Evolutionary conservation across 805 yeast species (phyloP).

Genomic region (Candida saitoana): DNA sequence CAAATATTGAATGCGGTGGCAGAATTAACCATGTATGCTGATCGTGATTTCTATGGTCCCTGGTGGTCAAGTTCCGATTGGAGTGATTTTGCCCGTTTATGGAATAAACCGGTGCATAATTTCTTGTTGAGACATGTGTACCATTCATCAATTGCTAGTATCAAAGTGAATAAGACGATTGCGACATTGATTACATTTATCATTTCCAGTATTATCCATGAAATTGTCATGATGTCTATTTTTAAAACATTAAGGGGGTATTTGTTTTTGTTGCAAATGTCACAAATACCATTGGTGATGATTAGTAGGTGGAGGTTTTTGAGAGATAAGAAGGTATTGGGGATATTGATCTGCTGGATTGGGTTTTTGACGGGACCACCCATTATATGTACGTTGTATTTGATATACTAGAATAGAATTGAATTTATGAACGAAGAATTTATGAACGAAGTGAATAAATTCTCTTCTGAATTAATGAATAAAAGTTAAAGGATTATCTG

Average conservation of each 20-base stretch:
- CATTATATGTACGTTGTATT: conserved; percentile 75
- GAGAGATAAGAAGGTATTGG: conserved; percentile 54
- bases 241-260: conserved; percentile 80
- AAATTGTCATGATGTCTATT: conserved; percentile 85
- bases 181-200: conserved; percentile 80
- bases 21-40: conserved; percentile 81
- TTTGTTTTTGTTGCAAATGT: conserved; percentile 75
- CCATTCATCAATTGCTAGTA: conserved; percentile 79
- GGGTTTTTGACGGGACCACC: conserved; percentile 91
- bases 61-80: conserved; percentile 98
- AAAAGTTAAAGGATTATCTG: too few relatives aligned
- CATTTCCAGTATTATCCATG: conserved; percentile 81
- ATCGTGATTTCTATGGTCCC: conserved; percentile 87
- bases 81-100: conserved; percentile 88
- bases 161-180: conserved; percentile 55
- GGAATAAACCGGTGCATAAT: conserved; percentile 93
- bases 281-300: conserved; percentile 75
- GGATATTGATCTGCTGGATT: conserved; percentile 84
- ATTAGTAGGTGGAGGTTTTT: conserved; percentile 58
- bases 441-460: too few relatives aligned
- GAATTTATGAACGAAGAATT: too few relatives aligned
- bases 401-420: conserved; percentile 64
- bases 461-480: too few relatives aligned
- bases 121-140: conserved; percentile 90
- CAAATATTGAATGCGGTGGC: conserved; percentile 86